Evolutionary conservation across 192 early-diverging fungal genomes (phyloP).

Genomic region (Rhizophagus sp.): DNA sequence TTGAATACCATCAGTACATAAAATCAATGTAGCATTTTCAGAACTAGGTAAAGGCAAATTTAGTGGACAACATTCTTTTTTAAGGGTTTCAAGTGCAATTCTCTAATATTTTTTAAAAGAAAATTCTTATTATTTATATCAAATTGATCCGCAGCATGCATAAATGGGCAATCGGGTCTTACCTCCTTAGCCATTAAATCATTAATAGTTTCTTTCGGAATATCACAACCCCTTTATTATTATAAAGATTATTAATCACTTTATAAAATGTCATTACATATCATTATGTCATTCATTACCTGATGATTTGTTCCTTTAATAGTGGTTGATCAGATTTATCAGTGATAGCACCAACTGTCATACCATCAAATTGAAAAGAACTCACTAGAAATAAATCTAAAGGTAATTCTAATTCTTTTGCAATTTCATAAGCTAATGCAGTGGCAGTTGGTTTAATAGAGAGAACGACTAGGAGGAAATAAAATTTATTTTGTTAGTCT

Average conservation of each 20-base stretch:
- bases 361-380: not conserved
- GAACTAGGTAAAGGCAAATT: slow-evolving; percentile 7
- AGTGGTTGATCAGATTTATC: not conserved
- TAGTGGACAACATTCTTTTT: not conserved
- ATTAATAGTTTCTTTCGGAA: not conserved
- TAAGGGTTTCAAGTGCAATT: not conserved
- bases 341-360: slow-evolving; percentile 23
- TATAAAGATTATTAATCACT: not conserved
- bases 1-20: slow-evolving; percentile 30
- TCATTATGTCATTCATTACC: not conserved
- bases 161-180: not conserved
- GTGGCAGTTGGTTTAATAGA: slow-evolving; percentile 17
- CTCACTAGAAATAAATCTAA: slow-evolving; percentile 19
- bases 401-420: slow-evolving; percentile 17
- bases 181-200: not conserved
- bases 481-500: not conserved
- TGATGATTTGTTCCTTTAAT: slow-evolving; percentile 23
- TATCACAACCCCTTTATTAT: slow-evolving; percentile 18
- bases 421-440: not conserved
- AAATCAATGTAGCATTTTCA: slow-evolving; percentile 7
- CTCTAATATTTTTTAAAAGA: not conserved
- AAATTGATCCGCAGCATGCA: no score
- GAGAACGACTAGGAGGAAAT: not conserved
- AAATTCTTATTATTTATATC: not conserved
- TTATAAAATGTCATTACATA: no score